Evolutionary conservation across 2,329 filamentous ascomycete genomes (phyloP).

Genomic region (Aspergillus nomiae): DNA sequence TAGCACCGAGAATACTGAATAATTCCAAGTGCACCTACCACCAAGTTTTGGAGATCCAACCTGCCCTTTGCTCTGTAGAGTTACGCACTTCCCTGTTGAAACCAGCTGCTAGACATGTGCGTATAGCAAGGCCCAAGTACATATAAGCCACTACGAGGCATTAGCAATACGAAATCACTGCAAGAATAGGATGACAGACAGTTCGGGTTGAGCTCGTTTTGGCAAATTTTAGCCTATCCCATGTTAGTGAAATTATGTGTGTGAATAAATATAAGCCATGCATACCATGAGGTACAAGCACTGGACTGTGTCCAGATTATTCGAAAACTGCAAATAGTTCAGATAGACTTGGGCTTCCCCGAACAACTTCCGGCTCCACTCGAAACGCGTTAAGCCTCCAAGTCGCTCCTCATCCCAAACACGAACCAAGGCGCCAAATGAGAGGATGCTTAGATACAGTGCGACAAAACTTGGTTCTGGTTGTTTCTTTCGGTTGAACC

Average conservation of each 20-base stretch:
- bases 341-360: constrained; percentile 44
- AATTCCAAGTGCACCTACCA: constrained; percentile 37
- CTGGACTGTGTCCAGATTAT: constrained; percentile 52
- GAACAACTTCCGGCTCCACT: constrained; percentile 52
- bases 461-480: constrained; percentile 48
- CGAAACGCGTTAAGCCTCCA: constrained; percentile 47
- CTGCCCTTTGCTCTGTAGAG: constrained; percentile 36
- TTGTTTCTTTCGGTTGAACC: constrained; percentile 37
- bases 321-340: constrained; percentile 45
- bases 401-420: constrained; percentile 47
- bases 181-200: constrained; percentile 30
- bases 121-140: constrained; percentile 51
- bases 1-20: too few relatives aligned
- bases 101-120: constrained; percentile 51
- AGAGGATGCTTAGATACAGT: constrained; percentile 51
- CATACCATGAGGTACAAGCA: constrained; percentile 50
- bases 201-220: constrained; percentile 53
- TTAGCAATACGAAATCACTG: constrained; percentile 6
- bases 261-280: not conserved
- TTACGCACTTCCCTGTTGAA: constrained; percentile 48
- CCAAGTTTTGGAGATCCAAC: constrained; percentile 49
- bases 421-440: constrained; percentile 50
- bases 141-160: constrained; percentile 45
- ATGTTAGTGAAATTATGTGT: not conserved
- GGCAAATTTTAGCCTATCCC: constrained; percentile 49